Evolutionary conservation across 2,329 filamentous ascomycete species (phyloP).

Genomic region (Alternaria incomplexa): DNA sequence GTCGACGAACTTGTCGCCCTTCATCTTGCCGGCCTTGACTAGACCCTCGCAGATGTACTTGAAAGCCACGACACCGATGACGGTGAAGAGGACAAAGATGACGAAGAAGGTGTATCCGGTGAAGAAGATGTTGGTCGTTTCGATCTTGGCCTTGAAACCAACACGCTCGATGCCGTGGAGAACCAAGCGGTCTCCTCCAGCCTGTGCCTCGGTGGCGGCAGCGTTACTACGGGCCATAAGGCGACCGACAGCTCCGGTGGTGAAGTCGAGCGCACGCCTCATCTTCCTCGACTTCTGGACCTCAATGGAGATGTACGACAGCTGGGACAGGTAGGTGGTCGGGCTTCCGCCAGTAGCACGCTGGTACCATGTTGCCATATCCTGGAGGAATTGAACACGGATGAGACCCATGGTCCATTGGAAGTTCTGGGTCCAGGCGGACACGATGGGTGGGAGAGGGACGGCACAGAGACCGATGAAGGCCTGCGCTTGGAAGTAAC

Average conservation of each 20-base stretch:
- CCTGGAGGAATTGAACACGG: conserved; percentile 82
- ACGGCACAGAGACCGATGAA: conserved; percentile 87
- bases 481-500: conserved; percentile 93
- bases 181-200: conserved; percentile 48
- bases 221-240: conserved; percentile 57
- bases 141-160: conserved; percentile 83
- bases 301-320: conserved; percentile 79
- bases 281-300: conserved; percentile 76
- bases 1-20: conserved; percentile 84
- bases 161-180: conserved; percentile 88
- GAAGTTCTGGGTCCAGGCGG: conserved; percentile 96
- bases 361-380: conserved; percentile 94
- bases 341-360: conserved; percentile 88
- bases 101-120: conserved; percentile 90
- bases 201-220: conserved; percentile 43
- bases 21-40: conserved; percentile 77
- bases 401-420: conserved; percentile 99
- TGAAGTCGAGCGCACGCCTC: conserved; percentile 37
- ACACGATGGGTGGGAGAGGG: conserved; percentile 82
- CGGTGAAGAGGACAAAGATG: conserved; percentile 77
- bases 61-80: conserved; percentile 75
- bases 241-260: conserved; percentile 33
- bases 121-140: conserved; percentile 91
- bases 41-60: conserved; percentile 81
- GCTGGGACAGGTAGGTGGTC: conserved; percentile 75